Conservation (phyloP, 2,329 filamentous ascomycete species). For the Hymenoscyphus scutula region DNA sequence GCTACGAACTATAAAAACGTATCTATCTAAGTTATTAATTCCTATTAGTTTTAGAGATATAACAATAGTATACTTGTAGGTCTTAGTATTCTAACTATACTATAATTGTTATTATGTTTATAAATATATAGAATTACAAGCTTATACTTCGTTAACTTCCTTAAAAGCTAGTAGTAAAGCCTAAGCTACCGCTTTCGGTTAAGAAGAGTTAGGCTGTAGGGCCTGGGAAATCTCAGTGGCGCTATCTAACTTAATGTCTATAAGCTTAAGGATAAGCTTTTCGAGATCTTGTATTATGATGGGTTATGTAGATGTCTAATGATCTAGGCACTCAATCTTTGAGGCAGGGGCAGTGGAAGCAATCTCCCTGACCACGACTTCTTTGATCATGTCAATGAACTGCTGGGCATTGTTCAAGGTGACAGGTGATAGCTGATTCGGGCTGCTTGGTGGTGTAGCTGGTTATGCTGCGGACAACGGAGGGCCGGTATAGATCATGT, state of each 20-base stretch:
- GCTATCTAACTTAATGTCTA: constrained; percentile 4
- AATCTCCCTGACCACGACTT: constrained; percentile 16
- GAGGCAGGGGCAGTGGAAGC: constrained; percentile 11
- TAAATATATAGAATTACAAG: constrained; percentile 9
- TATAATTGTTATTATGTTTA: constrained; percentile 9
- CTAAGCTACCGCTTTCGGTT: constrained; percentile 15
- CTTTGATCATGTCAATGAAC: constrained; percentile 19
- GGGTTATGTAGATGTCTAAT: too few relatives aligned
- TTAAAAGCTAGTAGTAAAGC: constrained; percentile 27
- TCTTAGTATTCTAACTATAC: constrained; percentile 27
- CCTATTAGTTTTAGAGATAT: constrained; percentile 8
- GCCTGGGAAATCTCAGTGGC: not conserved
- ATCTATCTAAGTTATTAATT: constrained; percentile 16
- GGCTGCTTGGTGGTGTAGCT: constrained; percentile 14
- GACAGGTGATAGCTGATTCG: constrained; percentile 16
- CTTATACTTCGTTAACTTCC: constrained; percentile 24
- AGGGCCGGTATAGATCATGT: constrained; percentile 4
- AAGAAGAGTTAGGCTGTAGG: not conserved
- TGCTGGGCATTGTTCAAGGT: constrained; percentile 18
- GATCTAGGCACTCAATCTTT: too few relatives aligned
- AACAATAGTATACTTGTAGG: constrained; percentile 14
- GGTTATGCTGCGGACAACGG: constrained; percentile 4
- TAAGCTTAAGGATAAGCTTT: constrained; percentile 14
- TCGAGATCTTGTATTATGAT: constrained; percentile 10
- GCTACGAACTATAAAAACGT: constrained; percentile 21